Evolutionary conservation across 1,284 basidiomycete species (phyloP).

Genomic region (Cutaneotrichosporon sp.): DNA sequence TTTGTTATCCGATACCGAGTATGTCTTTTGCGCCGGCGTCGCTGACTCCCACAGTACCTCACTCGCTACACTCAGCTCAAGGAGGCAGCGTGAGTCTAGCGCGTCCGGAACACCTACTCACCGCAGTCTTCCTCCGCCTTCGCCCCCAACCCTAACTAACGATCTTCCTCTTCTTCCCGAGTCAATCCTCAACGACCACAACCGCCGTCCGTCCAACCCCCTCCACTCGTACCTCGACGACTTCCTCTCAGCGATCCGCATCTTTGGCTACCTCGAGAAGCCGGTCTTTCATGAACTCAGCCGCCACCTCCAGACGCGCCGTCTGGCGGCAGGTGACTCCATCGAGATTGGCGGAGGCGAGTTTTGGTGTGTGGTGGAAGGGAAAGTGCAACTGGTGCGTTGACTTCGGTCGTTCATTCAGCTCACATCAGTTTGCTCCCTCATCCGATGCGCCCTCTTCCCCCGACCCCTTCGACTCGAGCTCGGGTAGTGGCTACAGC

Average conservation of each 20-base stretch:
- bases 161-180: conserved; percentile 25
- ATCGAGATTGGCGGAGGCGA: conserved; percentile 79
- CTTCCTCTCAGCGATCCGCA: conserved; percentile 84
- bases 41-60: conserved; percentile 36
- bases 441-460: conserved; percentile 24
- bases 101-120: conserved; percentile 6
- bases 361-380: conserved; percentile 94
- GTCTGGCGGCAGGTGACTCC: conserved; percentile 80
- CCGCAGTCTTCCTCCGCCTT: conserved; percentile 30
- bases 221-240: conserved; percentile 95
- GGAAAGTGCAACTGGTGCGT: conserved; percentile 54
- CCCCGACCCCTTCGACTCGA: conserved; percentile 23
- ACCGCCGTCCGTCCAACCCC: conserved; percentile 54
- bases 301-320: conserved; percentile 81
- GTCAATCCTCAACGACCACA: conserved; percentile 62
- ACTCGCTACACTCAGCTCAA: conserved; percentile 64
- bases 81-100: conserved; percentile 59
- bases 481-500: conserved; percentile 78
- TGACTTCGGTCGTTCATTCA: no score
- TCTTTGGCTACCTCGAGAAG: conserved; percentile 93
- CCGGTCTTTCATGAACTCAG: conserved; percentile 94
- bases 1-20: conserved; percentile 77
- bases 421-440: conserved; percentile 57
- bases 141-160: conserved; percentile 29
- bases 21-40: conserved; percentile 57